phyloP scores from a whole-genome alignment of 192 early-diverging fungal genomes.

The Entophlyctis luteolus region DNA sequence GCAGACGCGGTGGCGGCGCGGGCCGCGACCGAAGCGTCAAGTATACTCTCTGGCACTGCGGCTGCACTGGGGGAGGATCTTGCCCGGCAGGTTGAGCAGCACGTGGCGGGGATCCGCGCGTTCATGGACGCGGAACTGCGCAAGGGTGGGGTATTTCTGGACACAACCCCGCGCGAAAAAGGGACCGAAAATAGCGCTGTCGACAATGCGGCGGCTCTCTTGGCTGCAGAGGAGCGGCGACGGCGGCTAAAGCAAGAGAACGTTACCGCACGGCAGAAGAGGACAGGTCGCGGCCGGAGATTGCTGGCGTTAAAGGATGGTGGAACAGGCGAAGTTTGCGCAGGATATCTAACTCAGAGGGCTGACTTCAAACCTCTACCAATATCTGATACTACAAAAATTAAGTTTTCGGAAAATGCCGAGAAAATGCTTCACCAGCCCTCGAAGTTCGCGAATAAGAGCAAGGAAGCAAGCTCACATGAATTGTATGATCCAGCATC shows the following conservation, averaged over 20 bases:
- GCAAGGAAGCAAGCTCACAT: neutral
- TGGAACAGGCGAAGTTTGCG: slow-evolving; percentile 6
- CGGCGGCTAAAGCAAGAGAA: neutral
- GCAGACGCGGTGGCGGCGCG: no score
- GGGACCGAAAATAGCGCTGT: slow-evolving; percentile 3
- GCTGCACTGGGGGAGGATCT: neutral
- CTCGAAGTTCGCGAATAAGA: neutral
- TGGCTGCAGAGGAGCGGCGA: neutral
- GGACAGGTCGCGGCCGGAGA: slow-evolving; percentile 13
- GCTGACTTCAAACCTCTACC: slow-evolving; percentile 6
- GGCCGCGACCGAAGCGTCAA: no score
- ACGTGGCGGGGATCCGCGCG: neutral
- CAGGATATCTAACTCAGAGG: slow-evolving; percentile 2
- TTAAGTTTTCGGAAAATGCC: neutral
- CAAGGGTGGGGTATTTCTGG: slow-evolving; percentile 2
- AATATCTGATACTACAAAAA: neutral
- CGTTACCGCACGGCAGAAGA: neutral
- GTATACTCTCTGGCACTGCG: neutral
- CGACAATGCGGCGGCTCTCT: neutral
- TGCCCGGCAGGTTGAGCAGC: neutral
- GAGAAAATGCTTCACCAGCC: neutral
- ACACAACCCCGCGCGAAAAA: neutral
- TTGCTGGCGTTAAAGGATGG: neutral
- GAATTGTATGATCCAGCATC: neutral
- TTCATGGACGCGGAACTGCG: neutral